Conservation (phyloP, 1,284 basidiomycete genomes). For the Ustilago tritici region DNA sequence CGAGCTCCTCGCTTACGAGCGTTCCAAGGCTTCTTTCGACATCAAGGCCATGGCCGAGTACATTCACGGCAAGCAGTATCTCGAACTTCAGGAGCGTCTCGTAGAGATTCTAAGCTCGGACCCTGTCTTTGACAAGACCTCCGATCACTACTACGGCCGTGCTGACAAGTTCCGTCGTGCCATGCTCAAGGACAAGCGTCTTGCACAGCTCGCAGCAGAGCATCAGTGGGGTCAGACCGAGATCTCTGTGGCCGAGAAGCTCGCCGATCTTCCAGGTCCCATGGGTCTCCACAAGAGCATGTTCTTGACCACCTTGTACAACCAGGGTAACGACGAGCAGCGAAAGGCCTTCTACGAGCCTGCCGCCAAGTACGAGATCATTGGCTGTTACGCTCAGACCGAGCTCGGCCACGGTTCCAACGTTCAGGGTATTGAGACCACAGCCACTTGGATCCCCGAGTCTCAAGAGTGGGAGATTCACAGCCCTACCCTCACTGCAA, state of each 20-base stretch:
- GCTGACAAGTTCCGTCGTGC: slow-evolving; percentile 68
- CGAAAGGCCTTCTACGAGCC: slow-evolving; percentile 60
- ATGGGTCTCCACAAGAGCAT: slow-evolving; percentile 63
- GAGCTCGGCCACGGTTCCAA: slow-evolving; percentile 66
- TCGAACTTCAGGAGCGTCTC: slow-evolving; percentile 72
- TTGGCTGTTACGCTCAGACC: slow-evolving; percentile 65
- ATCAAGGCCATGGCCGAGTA: slow-evolving; percentile 59
- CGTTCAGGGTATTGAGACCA: slow-evolving; percentile 63
- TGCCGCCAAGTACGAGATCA: slow-evolving; percentile 57
- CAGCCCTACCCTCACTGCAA: slow-evolving; percentile 55
- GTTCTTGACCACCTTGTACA: slow-evolving; percentile 65
- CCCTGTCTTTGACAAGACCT: slow-evolving; percentile 76
- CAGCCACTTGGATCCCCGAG: slow-evolving; percentile 56
- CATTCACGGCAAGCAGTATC: slow-evolving; percentile 59
- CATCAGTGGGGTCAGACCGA: slow-evolving; percentile 69
- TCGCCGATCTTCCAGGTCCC: slow-evolving; percentile 61
- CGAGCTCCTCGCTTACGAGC: slow-evolving; percentile 61
- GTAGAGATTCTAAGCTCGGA: slow-evolving; percentile 74
- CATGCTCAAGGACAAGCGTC: slow-evolving; percentile 69
- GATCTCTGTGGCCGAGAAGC: slow-evolving; percentile 51
- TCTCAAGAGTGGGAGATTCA: slow-evolving; percentile 60
- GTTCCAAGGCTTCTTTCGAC: slow-evolving; percentile 63
- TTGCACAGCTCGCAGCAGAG: slow-evolving; percentile 68
- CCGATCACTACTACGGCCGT: slow-evolving; percentile 72
- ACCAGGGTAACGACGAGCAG: slow-evolving; percentile 64